Conservation (phyloP, 129 eudicot genomes). For the Artemisia tridentata region DNA sequence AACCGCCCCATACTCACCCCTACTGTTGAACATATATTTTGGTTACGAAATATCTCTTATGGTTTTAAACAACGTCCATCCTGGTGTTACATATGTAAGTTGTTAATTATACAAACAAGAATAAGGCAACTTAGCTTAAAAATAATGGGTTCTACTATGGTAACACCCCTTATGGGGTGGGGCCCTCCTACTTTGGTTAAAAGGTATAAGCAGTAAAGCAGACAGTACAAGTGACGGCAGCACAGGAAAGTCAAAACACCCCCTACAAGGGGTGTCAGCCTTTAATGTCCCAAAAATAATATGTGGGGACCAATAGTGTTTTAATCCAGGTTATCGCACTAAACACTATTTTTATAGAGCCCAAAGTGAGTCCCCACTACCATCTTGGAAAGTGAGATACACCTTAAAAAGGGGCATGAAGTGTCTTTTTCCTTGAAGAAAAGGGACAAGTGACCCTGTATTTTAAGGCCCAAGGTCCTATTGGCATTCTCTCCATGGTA, state of each 20-base stretch:
- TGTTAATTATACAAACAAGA: background rate
- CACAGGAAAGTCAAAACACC: too few relatives aligned
- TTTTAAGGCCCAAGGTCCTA: constrained; percentile 27
- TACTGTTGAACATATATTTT: too few relatives aligned
- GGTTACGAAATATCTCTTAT: too few relatives aligned
- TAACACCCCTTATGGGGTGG: too few relatives aligned
- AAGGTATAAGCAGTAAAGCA: too few relatives aligned
- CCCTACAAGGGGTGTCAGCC: too few relatives aligned
- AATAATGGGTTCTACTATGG: too few relatives aligned
- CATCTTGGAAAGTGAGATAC: constrained; percentile 26
- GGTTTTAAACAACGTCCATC: background rate
- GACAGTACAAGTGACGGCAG: too few relatives aligned
- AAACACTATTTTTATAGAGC: constrained; percentile 22
- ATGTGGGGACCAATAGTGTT: constrained; percentile 23
- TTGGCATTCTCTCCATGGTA: constrained; percentile 24
- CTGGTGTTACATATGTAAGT: background rate
- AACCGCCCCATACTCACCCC: too few relatives aligned
- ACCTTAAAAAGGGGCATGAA: constrained; percentile 24
- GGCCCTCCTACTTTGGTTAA: too few relatives aligned
- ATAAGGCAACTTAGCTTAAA: constrained; percentile 16
- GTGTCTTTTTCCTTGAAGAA: constrained; percentile 25
- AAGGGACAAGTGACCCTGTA: constrained; percentile 7
- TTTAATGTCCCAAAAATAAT: too few relatives aligned
- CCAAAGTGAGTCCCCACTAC: constrained; percentile 28
- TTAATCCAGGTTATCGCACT: constrained; percentile 31